A percentile compares a stretch with the other conserved stretches of the same genome.
These are phyloP conservation scores for Dryas drummondii DNA, from an alignment of 306 rosid species.

Conservation along the genomic window DNA sequence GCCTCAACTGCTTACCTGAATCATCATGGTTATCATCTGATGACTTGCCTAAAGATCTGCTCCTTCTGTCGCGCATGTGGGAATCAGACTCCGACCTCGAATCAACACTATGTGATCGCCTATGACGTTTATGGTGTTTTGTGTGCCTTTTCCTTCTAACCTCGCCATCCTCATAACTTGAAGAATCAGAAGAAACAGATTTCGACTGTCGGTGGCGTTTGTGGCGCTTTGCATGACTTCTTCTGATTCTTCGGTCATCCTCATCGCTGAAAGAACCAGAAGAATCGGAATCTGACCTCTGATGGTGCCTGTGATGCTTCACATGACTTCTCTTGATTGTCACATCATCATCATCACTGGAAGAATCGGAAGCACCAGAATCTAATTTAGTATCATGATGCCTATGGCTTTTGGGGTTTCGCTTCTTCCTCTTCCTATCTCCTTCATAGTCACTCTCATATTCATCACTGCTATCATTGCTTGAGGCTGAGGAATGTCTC, in stretches of 20 bases:
- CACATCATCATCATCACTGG: conserved; percentile 42
- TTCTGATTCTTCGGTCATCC: conserved; percentile 32
- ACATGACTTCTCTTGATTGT: conserved; percentile 29
- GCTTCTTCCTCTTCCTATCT: conserved; percentile 66
- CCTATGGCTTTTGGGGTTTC: conserved; percentile 44
- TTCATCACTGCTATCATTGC: conserved; percentile 51
- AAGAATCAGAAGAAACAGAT: conserved; percentile 39
- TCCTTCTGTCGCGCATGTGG: conserved; percentile 25
- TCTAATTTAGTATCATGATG: conserved; percentile 47
- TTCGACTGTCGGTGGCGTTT: conserved; percentile 48
- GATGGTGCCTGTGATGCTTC: conserved; percentile 28
- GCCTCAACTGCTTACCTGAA: conserved; percentile 31
- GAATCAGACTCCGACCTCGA: conserved; percentile 46
- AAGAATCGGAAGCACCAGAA: conserved; percentile 45
- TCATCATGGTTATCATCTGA: conserved; percentile 56
- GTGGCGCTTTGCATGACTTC: conserved; percentile 49
- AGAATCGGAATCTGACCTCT: conserved; percentile 4
- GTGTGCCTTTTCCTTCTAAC: conserved; percentile 35
- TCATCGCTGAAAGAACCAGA: conserved; percentile 35
- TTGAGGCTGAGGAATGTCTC: conserved; percentile 45
- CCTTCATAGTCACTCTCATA: conserved; percentile 46
- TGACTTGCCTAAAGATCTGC: conserved; percentile 48
- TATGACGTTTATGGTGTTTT: conserved; percentile 50
- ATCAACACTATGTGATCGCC: conserved; percentile 43
- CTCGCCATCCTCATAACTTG: conserved; percentile 37